Percentiles rank a stretch among this genome's conserved stretches.
Conservation (phyloP, 2,329 filamentous ascomycete species). For the Saccharata proteae region DNA sequence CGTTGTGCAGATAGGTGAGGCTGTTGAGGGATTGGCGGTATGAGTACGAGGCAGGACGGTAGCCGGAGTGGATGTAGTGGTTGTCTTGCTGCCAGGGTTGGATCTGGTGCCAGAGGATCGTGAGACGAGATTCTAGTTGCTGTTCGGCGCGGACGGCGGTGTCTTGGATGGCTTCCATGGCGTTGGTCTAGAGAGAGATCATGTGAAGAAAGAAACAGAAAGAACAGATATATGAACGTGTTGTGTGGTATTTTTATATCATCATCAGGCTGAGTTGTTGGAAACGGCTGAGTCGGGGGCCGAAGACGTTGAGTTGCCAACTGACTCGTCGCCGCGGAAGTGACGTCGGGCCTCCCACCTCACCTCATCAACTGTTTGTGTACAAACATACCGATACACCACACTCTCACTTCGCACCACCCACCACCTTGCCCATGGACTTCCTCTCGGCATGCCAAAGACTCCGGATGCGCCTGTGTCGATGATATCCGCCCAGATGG, state of each 20-base stretch:
- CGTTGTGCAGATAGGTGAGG: conserved; percentile 53
- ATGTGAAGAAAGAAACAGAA: neutral
- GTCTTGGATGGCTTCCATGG: conserved; percentile 1
- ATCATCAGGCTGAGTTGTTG: no score
- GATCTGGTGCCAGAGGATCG: conserved; percentile 26
- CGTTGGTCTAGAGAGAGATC: conserved; percentile 1
- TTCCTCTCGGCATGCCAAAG: neutral
- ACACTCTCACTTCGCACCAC: no score
- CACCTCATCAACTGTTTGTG: no score
- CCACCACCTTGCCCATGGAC: no score
- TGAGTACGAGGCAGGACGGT: conserved; percentile 51
- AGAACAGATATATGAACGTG: no score
- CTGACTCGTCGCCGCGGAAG: no score
- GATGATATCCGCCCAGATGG: conserved; percentile 2
- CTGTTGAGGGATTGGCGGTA: conserved; percentile 46
- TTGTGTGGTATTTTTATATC: no score
- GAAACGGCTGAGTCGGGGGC: no score
- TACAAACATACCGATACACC: no score
- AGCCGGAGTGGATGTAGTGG: conserved; percentile 54
- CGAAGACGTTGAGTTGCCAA: no score
- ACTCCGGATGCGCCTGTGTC: no score
- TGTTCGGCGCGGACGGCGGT: conserved; percentile 13
- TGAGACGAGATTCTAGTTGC: conserved; percentile 35
- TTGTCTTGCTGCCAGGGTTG: conserved; percentile 46
- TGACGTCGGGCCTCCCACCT: no score